Conservation (phyloP, 495 filamentous ascomycete species). For the Opeltia flavorubescens region DNA sequence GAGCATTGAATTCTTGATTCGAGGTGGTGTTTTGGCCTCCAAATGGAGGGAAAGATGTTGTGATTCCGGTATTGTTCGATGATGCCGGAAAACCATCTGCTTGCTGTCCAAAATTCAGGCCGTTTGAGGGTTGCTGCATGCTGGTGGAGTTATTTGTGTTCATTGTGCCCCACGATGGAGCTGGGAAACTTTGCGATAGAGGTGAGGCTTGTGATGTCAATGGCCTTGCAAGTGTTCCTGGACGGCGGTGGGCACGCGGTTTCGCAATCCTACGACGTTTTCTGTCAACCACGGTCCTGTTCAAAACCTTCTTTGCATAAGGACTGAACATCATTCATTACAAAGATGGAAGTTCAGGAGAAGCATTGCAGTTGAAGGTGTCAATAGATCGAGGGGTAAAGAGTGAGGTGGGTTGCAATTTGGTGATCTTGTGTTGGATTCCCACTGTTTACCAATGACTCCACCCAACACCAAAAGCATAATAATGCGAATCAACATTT, state of each 20-base stretch:
- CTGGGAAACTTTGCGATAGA: slow-evolving; percentile 1
- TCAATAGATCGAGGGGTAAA: slow-evolving; percentile 1
- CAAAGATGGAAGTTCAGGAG: neutral
- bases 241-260: slow-evolving; percentile 10
- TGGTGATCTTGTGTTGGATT: slow-evolving; percentile 3
- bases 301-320: neutral
- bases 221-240: slow-evolving; percentile 5
- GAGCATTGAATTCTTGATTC: slow-evolving; percentile 10
- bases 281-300: neutral
- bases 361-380: slow-evolving; percentile 18
- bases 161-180: neutral
- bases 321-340: slow-evolving; percentile 5
- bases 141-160: neutral
- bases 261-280: slow-evolving; percentile 5
- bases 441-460: neutral
- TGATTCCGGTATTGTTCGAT: slow-evolving; percentile 18
- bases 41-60: slow-evolving; percentile 25
- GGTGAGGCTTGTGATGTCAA: slow-evolving; percentile 1
- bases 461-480: neutral
- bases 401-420: neutral
- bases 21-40: slow-evolving; percentile 23
- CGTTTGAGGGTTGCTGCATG: slow-evolving; percentile 21
- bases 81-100: slow-evolving; percentile 34
- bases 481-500: neutral
- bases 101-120: slow-evolving; percentile 30